A percentile compares a stretch with the other conserved stretches of the same genome.
Evolutionary conservation across 257 asterid species (phyloP).

Genomic region (Lantana camara): DNA sequence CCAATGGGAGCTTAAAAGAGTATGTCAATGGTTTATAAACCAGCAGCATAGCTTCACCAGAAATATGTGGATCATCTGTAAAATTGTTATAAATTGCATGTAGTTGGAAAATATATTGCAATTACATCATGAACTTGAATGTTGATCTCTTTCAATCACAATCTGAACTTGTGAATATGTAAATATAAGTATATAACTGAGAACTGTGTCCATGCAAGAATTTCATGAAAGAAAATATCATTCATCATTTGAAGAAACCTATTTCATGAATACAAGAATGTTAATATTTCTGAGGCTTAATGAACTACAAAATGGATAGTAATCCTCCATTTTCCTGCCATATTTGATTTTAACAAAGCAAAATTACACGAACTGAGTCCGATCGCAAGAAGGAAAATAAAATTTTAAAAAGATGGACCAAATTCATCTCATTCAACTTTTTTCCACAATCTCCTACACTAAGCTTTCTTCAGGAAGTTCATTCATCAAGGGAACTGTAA

Average conservation of each 20-base stretch:
- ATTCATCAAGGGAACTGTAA: background rate
- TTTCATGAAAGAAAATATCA: background rate
- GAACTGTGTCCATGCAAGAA: too few relatives aligned
- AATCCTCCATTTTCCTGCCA: background rate
- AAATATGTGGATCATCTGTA: too few relatives aligned
- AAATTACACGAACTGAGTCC: background rate
- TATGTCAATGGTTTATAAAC: too few relatives aligned
- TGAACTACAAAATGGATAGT: background rate
- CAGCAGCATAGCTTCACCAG: too few relatives aligned
- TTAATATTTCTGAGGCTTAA: background rate
- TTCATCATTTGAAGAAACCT: background rate
- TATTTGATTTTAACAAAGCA: background rate
- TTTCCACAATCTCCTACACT: constrained; percentile 7
- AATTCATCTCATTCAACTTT: background rate
- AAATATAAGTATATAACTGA: too few relatives aligned
- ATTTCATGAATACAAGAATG: background rate
- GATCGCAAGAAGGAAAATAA: background rate
- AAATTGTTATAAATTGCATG: too few relatives aligned
- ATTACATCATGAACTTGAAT: too few relatives aligned
- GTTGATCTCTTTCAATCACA: too few relatives aligned
- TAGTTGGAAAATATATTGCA: too few relatives aligned
- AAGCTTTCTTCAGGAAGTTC: background rate
- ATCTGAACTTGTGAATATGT: too few relatives aligned
- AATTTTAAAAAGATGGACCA: background rate
- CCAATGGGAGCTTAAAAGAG: too few relatives aligned